Base-by-base conservation (phyloP, 225 moss, liverwort and hornwort genomes). In the Thuidium tamariscinum region DNA sequence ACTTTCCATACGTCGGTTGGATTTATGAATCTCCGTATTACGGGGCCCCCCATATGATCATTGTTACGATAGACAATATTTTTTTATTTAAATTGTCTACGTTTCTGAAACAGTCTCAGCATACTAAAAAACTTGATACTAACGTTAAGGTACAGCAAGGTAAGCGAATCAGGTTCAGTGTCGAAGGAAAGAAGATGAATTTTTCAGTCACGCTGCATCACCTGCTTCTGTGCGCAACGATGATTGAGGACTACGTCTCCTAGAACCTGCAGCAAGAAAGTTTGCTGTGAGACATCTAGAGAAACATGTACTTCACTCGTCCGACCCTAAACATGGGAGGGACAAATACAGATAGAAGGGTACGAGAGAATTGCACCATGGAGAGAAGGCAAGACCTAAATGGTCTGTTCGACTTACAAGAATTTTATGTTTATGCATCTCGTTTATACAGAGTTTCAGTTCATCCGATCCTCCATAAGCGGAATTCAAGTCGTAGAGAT, bases 181-280 rank as follows among this genome's bases (percentile, higher is more conserved):
- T 42, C 66, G 56, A 64, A 59, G 14, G 49, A 82, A 82, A 77
- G 56, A 69, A 72, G 44, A 72, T 44, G 82, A 34, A 78, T 60
- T 27, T 80, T 80, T 42, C n/a, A 70, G 44, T 83, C 63, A 77
- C 63, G 32, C 62, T 77, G 76, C 77, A 81, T 88, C 79, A 95
- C 95, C 95, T 97, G 95, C 87, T 95, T 95, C 86, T 97, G 95
- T 74, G 97, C 97, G 83, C 97, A 97, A 67, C 95, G 95, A 94
- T 97, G 95, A 89, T 97, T 97, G 80, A 95, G 94, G 64, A 97
- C 97, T 80, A 95, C 97, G 68, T 97, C 97, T 54, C 97, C 97
- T 56, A 97, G 90, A 88, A 97, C 95, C 95, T 97, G 94, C 90
- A 89, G 65, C 85, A 88, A 49, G 71, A 66, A 77, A 80, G 30